Conservation (phyloP, 1,284 basidiomycete species). For the Boletus holoroseus region DNA sequence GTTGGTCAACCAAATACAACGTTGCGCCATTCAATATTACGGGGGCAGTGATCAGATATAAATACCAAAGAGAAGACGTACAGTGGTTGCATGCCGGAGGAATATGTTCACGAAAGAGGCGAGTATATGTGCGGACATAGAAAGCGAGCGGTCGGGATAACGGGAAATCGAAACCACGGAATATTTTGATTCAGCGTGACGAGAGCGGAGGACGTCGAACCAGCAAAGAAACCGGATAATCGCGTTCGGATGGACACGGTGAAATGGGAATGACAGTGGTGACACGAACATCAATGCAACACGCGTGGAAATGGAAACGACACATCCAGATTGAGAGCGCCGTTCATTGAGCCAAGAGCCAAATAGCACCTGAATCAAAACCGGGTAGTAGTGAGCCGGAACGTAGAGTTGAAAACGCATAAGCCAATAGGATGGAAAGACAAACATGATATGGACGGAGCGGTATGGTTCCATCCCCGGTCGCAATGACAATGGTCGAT, state of each 20-base stretch:
- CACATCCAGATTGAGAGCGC: neutral
- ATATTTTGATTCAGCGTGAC: neutral
- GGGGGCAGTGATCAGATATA: neutral
- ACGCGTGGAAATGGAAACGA: neutral
- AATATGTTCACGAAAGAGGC: neutral
- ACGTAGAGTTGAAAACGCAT: neutral
- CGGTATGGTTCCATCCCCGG: neutral
- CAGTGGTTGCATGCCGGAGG: conserved; percentile 1
- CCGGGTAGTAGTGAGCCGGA: neutral
- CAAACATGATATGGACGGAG: neutral
- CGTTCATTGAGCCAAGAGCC: conserved; percentile 1
- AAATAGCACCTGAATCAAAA: conserved; percentile 7
- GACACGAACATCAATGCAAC: neutral
- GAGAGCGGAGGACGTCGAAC: neutral
- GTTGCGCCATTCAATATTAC: neutral
- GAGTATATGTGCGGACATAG: neutral
- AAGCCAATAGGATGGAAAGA: neutral
- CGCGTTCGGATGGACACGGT: neutral
- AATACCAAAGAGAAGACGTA: conserved; percentile 8
- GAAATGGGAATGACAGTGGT: neutral
- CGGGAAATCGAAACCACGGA: neutral
- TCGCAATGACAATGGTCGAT: neutral
- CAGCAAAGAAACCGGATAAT: neutral
- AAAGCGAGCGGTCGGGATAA: neutral
- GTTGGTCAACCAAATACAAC: neutral